Base-by-base conservation (phyloP, 768 basidiomycete species). In the Leccinum disarticulatum region DNA sequence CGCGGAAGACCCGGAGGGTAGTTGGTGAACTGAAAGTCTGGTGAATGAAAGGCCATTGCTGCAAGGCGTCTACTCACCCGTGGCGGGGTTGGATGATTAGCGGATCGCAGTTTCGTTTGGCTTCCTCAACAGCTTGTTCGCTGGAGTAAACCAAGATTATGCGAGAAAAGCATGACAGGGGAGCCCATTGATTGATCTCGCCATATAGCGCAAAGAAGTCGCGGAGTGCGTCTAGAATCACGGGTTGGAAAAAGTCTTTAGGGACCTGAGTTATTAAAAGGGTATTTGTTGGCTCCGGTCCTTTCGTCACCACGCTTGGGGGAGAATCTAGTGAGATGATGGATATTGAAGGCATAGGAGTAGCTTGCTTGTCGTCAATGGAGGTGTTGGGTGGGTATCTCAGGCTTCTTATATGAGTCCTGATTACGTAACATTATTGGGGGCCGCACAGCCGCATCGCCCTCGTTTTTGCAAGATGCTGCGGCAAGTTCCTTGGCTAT, bases 151-250 rank as follows among this genome's bases (percentile, higher is more conserved):
- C 92, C 22, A 96, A 74, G 57, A 98, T 84, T 33, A 94, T 87
- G 30, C 95, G 82, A 1, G 85, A 83, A 67, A 98, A 93, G 6
- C 85, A 87, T 19, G 82, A 84, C 6, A 98, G 74, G 4, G 94
- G 93, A 1, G 90, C 92, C 95, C 95, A 99, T 66, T 88, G 83
- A 67, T 90, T 87, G n/a, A 99, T 85, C 27, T 81, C 76, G 17
- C 97, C 96, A 65, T 88, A 95, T 3, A 79, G 68, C 3, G 77
- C 78, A 70, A 98, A 98, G 69, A 95, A 88, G 22, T 79, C 74
- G 46, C 77, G 81, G 25, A 98, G 78, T 17, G 89, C 82, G 11
- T 81, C 74, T 25, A 94, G 79, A 60, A 90, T 81, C 0, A 80
- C 66, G 6, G 88, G 86, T 36, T 87, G 80, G 77, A 98, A 96